These are phyloP conservation scores for Macroventuria anomochaeta DNA, from an alignment of 2,329 filamentous ascomycete species.

Conservation along the genomic window DNA sequence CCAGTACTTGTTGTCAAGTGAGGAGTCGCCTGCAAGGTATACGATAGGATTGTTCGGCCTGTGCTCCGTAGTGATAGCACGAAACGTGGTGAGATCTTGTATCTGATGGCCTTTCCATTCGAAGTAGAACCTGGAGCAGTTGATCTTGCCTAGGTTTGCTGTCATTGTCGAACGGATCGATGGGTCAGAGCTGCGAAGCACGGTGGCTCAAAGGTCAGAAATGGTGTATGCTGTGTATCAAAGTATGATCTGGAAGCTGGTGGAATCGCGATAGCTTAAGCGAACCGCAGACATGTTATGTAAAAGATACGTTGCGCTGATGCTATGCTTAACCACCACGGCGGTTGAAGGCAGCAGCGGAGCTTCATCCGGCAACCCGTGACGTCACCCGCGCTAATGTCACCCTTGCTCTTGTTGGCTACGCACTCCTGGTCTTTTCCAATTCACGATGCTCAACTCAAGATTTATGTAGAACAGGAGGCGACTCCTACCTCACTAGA, in stretches of 20 bases:
- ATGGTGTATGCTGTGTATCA: not conserved
- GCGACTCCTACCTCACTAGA: not conserved
- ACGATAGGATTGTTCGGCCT: slow-evolving; percentile 41
- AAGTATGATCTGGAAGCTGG: not conserved
- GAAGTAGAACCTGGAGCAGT: slow-evolving; percentile 37
- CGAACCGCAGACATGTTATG: not conserved
- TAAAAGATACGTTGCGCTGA: slow-evolving; percentile 2
- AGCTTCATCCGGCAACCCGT: not conserved
- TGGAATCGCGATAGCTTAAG: not conserved
- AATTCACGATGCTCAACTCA: not conserved
- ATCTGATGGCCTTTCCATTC: slow-evolving; percentile 48
- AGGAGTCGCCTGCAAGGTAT: slow-evolving; percentile 50
- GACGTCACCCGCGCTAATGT: slow-evolving; percentile 4
- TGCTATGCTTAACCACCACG: not conserved
- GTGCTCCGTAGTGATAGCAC: slow-evolving; percentile 23
- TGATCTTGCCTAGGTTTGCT: slow-evolving; percentile 26
- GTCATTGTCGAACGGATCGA: not conserved
- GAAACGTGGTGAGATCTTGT: slow-evolving; percentile 38
- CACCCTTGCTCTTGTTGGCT: not conserved
- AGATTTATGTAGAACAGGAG: not conserved
- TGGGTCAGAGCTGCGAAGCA: no score
- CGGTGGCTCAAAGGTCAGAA: not conserved
- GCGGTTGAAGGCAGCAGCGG: slow-evolving; percentile 1
- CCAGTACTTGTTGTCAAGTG: slow-evolving; percentile 50
- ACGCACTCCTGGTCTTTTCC: not conserved